Percentiles rank a stretch among this genome's conserved stretches.
phyloP scores from a whole-genome alignment of 2,329 filamentous ascomycete genomes.

The Nemania sp. region DNA sequence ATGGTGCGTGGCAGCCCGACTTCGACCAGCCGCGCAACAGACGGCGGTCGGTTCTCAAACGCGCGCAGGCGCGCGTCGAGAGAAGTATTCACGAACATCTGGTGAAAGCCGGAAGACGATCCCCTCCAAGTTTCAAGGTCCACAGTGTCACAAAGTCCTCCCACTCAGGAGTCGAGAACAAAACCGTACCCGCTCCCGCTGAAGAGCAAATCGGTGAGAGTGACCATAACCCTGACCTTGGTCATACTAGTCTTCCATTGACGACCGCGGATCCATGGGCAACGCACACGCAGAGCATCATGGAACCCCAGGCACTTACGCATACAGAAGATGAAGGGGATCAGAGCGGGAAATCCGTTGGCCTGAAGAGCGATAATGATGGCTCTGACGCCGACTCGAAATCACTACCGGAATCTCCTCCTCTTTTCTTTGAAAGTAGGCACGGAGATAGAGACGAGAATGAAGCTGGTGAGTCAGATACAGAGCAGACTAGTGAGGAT shows the following conservation, averaged over 20 bases:
- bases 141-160: conserved; percentile 28
- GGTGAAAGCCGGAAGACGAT: conserved; percentile 34
- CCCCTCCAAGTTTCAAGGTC: conserved; percentile 39
- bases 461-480: neutral
- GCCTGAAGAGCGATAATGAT: neutral
- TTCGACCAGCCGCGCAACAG: conserved; percentile 34
- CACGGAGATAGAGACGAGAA: neutral
- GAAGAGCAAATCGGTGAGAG: neutral
- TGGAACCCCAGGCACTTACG: too few species aligned
- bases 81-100: conserved; percentile 33
- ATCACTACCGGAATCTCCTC: neutral
- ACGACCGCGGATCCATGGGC: neutral
- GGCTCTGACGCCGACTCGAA: neutral
- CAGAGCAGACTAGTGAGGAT: conserved; percentile 13
- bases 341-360: neutral
- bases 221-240: too few species aligned
- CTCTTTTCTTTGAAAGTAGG: neutral
- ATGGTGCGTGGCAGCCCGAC: conserved; percentile 39
- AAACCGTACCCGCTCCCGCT: too few species aligned
- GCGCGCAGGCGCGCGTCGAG: conserved; percentile 28
- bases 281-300: neutral
- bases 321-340: too few species aligned
- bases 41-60: conserved; percentile 38
- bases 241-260: too few species aligned
- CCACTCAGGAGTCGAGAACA: too few species aligned